Evolutionary conservation across 2,329 filamentous ascomycete species (phyloP), one percentile per base, ranked within the genome.

Genomic region (Sphaerostilbella broomeana): DNA sequence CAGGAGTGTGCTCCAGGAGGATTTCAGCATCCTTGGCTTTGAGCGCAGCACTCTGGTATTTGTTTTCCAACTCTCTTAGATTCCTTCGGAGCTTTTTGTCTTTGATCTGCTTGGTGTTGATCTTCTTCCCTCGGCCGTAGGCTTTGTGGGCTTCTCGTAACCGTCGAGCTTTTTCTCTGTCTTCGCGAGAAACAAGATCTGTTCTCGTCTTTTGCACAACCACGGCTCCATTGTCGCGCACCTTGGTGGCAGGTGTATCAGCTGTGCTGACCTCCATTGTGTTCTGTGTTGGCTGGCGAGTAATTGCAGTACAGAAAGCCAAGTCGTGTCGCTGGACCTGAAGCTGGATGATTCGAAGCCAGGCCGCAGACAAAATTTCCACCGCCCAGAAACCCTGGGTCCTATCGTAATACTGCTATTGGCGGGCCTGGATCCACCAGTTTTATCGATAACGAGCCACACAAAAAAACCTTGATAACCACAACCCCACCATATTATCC

Each of bases 21-120:
- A 98, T 92, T 64, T 98, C 92, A 16, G 90, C 87, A 70, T 95
- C 90, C 64, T 95, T 94, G 12, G 92, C 88, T 60, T 85, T 82
- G 24, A 94, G 63, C 1, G 84, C 70, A 1, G 90, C 90, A 52
- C 83, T 76, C 54, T 88, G 78, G 64, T 88, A 90, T 61, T 92
- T 92, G 44, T 69, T 68, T 59, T 98, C 92, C 31, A 95, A 73
- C 2, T 72, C 72, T 56, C 80, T 82, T 35, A 98, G 67, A 48
- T 86, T 94, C 10, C 79, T 75, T 34, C 87, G 82, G 47, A 97
- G 65, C 61, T 97, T 98, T 72, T 86, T 94, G 70, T 97, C 88
- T 54, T 81, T 84, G 53, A 95, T 78, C 7, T 68, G 70, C 55
- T 82, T 83, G 31, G 81, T 72, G 43, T 82, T 74, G 51, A 94